Base-by-base conservation (phyloP, 768 basidiomycete genomes). In the Leccinum uliginosum region DNA sequence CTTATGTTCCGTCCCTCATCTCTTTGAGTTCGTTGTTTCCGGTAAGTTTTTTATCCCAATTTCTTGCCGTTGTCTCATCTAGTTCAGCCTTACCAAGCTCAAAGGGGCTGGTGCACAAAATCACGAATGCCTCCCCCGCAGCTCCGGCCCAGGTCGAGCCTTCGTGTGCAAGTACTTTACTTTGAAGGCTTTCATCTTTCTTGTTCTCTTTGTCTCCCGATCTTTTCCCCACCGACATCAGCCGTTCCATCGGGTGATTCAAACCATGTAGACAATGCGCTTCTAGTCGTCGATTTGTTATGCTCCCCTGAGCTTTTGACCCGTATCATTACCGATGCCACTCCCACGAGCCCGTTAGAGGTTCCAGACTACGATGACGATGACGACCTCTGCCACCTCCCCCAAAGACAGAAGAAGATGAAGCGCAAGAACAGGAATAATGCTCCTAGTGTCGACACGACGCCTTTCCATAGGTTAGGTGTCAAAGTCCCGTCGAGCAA, bases 71-170 rank as follows among this genome's bases (percentile, higher is more conserved):
- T n/a, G 15, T 35, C 56, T 58, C 50, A 61, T 0, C 21, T 24
- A 10, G 3, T 19, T 19, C 49, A 70, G 70, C 52, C 43, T 54
- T 55, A 50, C 54, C 62, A 17, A 52, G 35, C 17, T 50, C 48
- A n/a, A 47, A 30, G 23, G 14, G 30, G 19, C n/a, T 75, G 29
- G 55, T 61, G 45, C n/a, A 32, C 34, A 71, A 62, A 65, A 71
- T 79, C 29, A 17, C 76, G 17, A 58, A 67, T 17, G 51, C 59
- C 14, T 78, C 75, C 51, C 77, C 76, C 1, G 54, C 50, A 1
- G 61, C 62, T 43, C 57, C 66, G 7, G 59, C 60, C 12, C 62
- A 56, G 21, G 62, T 71, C 50, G 55, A 48, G 15, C 14, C 46
- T 3, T 74, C 75, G 5, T 54, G 19, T 26, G 55, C 64, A 15